phyloP scores from a whole-genome alignment of 768 basidiomycete species.

The Tricholomella constricta region DNA sequence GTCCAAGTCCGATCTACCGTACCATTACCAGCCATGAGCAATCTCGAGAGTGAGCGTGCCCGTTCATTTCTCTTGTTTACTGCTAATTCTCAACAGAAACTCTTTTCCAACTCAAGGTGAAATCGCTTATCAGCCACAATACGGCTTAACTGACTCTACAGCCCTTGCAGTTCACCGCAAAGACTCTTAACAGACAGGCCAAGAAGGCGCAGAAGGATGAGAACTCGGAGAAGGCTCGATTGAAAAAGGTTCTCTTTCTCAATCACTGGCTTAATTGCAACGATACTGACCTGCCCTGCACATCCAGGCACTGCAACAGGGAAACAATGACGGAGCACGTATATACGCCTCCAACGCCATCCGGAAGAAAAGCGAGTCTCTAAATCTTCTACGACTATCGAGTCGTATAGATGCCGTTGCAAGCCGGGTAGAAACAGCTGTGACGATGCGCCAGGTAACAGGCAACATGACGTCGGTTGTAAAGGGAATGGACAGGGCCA shows the following conservation, averaged over 20 bases:
- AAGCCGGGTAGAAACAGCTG: constrained; percentile 95
- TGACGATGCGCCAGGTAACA: constrained; percentile 96
- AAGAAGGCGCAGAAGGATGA: constrained; percentile 99
- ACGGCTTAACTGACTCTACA: not conserved
- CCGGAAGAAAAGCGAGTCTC: constrained; percentile 92
- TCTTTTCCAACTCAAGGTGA: constrained; percentile 97
- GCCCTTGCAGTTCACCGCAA: constrained; percentile 86
- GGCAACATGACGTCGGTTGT: constrained; percentile 97
- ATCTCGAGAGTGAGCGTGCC: constrained; percentile 79
- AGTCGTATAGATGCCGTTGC: constrained; percentile 97
- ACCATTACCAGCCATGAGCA: constrained; percentile 55
- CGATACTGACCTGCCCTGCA: not conserved
- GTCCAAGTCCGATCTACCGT: not conserved
- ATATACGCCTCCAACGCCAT: constrained; percentile 99
- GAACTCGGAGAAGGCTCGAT: constrained; percentile 76
- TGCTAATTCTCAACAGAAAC: constrained; percentile 67
- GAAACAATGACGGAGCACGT: constrained; percentile 94
- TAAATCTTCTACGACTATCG: constrained; percentile 88
- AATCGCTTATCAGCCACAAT: constrained; percentile 13
- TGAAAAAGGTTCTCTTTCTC: constrained; percentile 78
- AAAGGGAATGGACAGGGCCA: constrained; percentile 97
- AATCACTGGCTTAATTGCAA: not conserved
- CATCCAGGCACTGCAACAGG: constrained; percentile 88
- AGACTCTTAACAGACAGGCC: constrained; percentile 90
- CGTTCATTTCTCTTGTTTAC: not conserved